Percentiles rank a stretch among this genome's conserved stretches.
Conservation (phyloP, 495 filamentous ascomycete species). For the Neurospora tetraspora region DNA sequence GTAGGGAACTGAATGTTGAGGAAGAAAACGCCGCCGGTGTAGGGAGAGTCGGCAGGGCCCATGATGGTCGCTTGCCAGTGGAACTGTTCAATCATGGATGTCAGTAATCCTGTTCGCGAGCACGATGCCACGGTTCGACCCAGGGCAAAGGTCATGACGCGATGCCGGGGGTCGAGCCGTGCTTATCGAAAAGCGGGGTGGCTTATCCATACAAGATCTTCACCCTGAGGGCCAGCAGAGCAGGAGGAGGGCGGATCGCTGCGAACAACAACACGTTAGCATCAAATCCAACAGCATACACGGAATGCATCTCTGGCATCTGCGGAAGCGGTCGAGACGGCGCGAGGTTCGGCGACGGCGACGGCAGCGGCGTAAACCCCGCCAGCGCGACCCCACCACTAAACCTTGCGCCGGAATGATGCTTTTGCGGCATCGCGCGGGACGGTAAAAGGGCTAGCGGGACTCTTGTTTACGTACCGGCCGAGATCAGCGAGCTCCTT, state of each 20-base stretch:
- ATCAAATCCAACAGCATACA: slow-evolving; percentile 2
- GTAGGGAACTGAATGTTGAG: slow-evolving; percentile 96
- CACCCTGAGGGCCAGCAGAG: slow-evolving; percentile 90
- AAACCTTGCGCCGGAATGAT: slow-evolving; percentile 12
- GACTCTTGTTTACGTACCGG: slow-evolving; percentile 57
- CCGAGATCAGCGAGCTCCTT: slow-evolving; percentile 99
- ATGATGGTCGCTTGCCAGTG: slow-evolving; percentile 99
- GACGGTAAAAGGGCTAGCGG: slow-evolving; percentile 4
- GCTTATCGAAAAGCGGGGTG: slow-evolving; percentile 6
- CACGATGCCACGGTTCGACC: neutral
- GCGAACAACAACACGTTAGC: slow-evolving; percentile 31
- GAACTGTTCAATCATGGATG: slow-evolving; percentile 50
- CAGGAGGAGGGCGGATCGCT: slow-evolving; percentile 98
- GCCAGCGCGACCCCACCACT: slow-evolving; percentile 17
- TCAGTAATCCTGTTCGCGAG: slow-evolving; percentile 18
- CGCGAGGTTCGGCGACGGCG: neutral
- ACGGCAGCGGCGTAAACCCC: slow-evolving; percentile 6
- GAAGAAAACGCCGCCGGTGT: slow-evolving; percentile 97
- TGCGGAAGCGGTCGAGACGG: neutral
- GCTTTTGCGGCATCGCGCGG: neutral
- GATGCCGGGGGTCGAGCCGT: slow-evolving; percentile 1
- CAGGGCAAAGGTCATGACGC: slow-evolving; percentile 2
- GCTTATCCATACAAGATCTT: slow-evolving; percentile 78
- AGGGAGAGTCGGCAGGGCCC: slow-evolving; percentile 96
- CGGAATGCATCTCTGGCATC: neutral